Conservation (phyloP, 2,329 filamentous ascomycete genomes). For the Leptographium wingfieldii region DNA sequence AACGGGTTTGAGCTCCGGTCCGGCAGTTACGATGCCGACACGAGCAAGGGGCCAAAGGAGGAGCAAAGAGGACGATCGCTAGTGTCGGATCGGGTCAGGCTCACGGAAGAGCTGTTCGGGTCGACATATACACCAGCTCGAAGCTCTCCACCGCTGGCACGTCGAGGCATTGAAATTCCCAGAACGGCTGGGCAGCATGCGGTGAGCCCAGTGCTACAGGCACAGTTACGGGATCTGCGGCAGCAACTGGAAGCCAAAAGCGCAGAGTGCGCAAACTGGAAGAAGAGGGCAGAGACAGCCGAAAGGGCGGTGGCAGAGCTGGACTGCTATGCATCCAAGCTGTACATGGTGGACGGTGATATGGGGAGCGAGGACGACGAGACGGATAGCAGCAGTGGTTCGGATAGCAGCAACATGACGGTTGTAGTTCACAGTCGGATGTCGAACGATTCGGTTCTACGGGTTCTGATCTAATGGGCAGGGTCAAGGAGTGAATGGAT, state of each 20-base stretch:
- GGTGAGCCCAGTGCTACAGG: conserved; percentile 28
- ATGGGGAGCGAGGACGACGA: neutral
- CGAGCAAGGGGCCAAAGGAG: neutral
- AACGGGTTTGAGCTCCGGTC: neutral
- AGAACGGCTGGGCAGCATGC: neutral
- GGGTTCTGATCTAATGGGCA: neutral
- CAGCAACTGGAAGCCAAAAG: conserved; percentile 30
- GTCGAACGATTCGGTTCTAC: neutral
- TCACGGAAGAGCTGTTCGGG: too few relatives aligned
- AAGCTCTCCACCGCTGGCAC: neutral
- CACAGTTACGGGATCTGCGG: conserved; percentile 37
- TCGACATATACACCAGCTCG: too few relatives aligned
- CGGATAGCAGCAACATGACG: conserved; percentile 4
- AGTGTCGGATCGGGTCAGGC: too few relatives aligned
- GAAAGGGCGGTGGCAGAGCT: conserved; percentile 39
- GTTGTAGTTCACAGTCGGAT: conserved; percentile 4
- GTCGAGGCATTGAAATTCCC: neutral
- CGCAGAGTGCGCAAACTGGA: conserved; percentile 36
- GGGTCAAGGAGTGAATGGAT: too few relatives aligned
- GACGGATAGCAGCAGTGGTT: conserved; percentile 3
- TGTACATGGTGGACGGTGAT: neutral
- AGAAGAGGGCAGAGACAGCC: conserved; percentile 39
- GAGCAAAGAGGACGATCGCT: too few relatives aligned
- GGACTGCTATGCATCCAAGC: neutral
- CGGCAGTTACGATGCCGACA: neutral